Base-by-base conservation (phyloP, 148 eudicot genomes). In the Vaccinium vitisidaea region DNA sequence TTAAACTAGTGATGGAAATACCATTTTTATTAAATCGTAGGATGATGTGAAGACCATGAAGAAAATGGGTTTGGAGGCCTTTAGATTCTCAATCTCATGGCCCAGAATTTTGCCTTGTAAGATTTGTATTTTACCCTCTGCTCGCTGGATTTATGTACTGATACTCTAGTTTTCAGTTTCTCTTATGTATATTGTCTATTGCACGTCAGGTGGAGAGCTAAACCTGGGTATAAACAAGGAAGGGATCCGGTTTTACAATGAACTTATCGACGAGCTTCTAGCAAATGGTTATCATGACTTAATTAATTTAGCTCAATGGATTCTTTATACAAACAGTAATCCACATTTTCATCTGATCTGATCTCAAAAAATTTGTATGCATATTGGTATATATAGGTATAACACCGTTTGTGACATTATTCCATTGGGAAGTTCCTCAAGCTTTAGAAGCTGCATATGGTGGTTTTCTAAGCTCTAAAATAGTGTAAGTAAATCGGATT, bases 351-450 rank as follows among this genome's bases (percentile, higher is more conserved):
- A n/a, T n/a, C n/a, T n/a, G n/a, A 13, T 32, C 36, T 32, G 2
- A 56, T 14, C 19, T 56, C 6, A 16, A 3, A 14, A 14, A 36
- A 27, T 12, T n/a, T 30, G 14, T 32, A 32, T 32, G 36, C 36
- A 32, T 32, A 19, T 32, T 30, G 19, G 8, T 32, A 32, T 32
- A 5, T 23, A 16, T 85, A 91, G 93, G 85, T 23, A 84, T 91
- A 81, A 83, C 71, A 59, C 94, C 94, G 43, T 87, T 83, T 59
- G 89, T 86, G 50, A 89, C 92, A 48, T 76, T 92, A 2, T 88
- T 86, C 76, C 94, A 92, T 55, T 90, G 88, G 89, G 94, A 92
- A 82, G 81, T 85, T 69, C 92, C 94, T 52, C 91, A 87, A 80
- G 46, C 83, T 14, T 84, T 90, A 16, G 89, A 92, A 87, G 91